Percentiles rank a stretch among this genome's conserved stretches.
These are phyloP conservation scores for Yamadazyma diddensiae DNA, from an alignment of 1,139 yeast genomes.

Conservation along the genomic window DNA sequence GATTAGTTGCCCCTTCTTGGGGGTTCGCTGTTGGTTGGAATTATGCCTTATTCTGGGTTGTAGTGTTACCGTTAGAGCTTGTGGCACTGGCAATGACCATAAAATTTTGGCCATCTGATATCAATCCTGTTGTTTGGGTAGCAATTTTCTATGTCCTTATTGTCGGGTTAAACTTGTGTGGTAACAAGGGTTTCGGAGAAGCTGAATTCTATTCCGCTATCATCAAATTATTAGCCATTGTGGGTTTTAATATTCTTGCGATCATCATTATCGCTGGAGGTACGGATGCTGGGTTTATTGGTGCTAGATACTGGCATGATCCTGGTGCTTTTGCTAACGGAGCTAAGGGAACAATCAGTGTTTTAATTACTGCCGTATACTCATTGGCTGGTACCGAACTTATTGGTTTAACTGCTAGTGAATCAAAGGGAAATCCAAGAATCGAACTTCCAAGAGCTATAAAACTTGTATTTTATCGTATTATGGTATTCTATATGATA, in stretches of 20 bases:
- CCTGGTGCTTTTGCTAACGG: slow-evolving; percentile 67
- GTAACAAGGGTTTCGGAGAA: slow-evolving; percentile 66
- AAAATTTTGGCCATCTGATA: slow-evolving; percentile 56
- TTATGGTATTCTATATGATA: slow-evolving; percentile 38
- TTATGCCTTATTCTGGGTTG: slow-evolving; percentile 67
- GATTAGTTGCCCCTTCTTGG: slow-evolving; percentile 68
- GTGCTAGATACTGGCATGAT: slow-evolving; percentile 53
- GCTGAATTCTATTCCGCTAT: slow-evolving; percentile 62
- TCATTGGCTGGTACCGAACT: slow-evolving; percentile 46
- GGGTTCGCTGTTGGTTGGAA: slow-evolving; percentile 77
- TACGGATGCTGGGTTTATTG: slow-evolving; percentile 52
- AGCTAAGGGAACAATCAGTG: slow-evolving; percentile 50
- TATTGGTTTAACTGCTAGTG: slow-evolving; percentile 40
- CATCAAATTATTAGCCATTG: slow-evolving; percentile 58
- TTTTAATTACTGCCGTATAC: slow-evolving; percentile 41
- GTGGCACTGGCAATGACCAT: slow-evolving; percentile 72
- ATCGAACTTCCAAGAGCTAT: slow-evolving; percentile 40
- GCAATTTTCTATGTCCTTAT: slow-evolving; percentile 59
- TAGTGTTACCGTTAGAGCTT: slow-evolving; percentile 66
- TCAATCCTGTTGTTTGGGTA: slow-evolving; percentile 68
- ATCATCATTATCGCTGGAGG: slow-evolving; percentile 69
- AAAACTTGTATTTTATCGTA: slow-evolving; percentile 44
- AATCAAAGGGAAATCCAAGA: slow-evolving; percentile 38
- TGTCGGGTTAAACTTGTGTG: slow-evolving; percentile 52
- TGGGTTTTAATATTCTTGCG: slow-evolving; percentile 70